Evolutionary conservation across 2,329 filamentous ascomycete species (phyloP).

Genomic region (Neocatenulostroma microsporum): DNA sequence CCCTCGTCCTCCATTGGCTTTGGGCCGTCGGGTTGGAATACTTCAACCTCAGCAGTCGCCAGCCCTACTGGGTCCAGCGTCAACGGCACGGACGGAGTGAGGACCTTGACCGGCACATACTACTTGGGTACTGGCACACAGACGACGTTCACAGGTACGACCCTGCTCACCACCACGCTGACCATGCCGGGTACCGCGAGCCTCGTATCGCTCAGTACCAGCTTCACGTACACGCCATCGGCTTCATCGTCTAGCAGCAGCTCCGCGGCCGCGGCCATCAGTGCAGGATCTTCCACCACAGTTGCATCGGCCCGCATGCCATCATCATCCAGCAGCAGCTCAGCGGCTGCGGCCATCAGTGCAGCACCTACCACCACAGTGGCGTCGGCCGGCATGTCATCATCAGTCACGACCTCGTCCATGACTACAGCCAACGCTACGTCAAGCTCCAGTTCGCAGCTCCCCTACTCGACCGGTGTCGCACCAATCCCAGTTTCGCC

Average conservation of each 20-base stretch:
- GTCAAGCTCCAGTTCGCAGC: too few species aligned
- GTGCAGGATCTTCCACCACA: conserved; percentile 2
- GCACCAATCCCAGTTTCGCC: too few species aligned
- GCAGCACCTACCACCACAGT: too few species aligned
- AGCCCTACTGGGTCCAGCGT: conserved; percentile 2
- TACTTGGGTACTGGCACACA: conserved; percentile 19
- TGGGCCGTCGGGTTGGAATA: conserved; percentile 23
- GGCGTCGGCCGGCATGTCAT: neutral
- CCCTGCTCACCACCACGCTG: conserved; percentile 20
- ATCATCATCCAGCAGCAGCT: neutral
- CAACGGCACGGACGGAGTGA: conserved; percentile 9
- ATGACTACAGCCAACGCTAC: too few species aligned
- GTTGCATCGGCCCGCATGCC: neutral
- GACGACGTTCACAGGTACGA: conserved; percentile 22
- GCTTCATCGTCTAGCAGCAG: neutral
- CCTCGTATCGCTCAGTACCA: conserved; percentile 9
- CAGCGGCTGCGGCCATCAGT: neutral
- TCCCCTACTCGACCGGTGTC: conserved; percentile 2
- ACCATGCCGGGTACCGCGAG: conserved; percentile 14
- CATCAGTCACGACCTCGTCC: too few species aligned
- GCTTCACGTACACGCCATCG: conserved; percentile 8
- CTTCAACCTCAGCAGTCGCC: neutral
- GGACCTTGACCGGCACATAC: conserved; percentile 19
- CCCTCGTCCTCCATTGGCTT: conserved; percentile 19
- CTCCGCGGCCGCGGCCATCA: neutral